phyloP scores from a whole-genome alignment of 108 stramenopile genomes.

The Fragilariopsis cylindrus region DNA sequence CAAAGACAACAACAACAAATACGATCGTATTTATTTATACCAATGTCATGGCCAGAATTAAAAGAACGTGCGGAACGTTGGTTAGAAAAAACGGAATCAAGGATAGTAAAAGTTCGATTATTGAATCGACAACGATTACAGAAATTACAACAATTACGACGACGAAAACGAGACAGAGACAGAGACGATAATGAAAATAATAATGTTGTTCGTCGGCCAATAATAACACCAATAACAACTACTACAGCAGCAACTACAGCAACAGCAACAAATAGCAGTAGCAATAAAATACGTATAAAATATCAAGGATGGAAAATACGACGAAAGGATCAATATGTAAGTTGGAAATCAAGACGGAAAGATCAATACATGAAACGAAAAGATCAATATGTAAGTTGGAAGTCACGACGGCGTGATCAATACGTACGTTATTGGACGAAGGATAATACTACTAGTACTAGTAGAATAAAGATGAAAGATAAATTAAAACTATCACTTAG shows the following conservation, averaged over 20 bases:
- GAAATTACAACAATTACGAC: too few species aligned
- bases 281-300: not conserved
- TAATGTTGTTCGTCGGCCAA: not conserved
- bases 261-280: not conserved
- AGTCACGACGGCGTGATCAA: conserved; percentile 17
- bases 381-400: conserved; percentile 21
- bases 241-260: not conserved
- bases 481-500: not conserved
- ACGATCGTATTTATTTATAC: conserved; percentile 36
- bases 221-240: not conserved
- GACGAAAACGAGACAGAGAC: not conserved
- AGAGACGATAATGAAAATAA: not conserved
- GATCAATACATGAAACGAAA: conserved; percentile 30
- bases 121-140: conserved; percentile 14
- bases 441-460: too few species aligned
- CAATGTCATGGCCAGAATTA: conserved; percentile 36
- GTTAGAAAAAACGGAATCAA: conserved; percentile 28
- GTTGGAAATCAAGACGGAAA: conserved; percentile 24
- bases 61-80: conserved; percentile 35
- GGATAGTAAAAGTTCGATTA: conserved; percentile 19
- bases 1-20: not conserved
- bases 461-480: too few species aligned
- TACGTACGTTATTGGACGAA: conserved; percentile 23
- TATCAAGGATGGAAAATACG: conserved; percentile 18
- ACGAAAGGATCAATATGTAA: conserved; percentile 18